Percentiles rank a stretch among this genome's conserved stretches.
phyloP scores from a whole-genome alignment of 2,329 filamentous ascomycete species.

The Cytospora piceicola region DNA sequence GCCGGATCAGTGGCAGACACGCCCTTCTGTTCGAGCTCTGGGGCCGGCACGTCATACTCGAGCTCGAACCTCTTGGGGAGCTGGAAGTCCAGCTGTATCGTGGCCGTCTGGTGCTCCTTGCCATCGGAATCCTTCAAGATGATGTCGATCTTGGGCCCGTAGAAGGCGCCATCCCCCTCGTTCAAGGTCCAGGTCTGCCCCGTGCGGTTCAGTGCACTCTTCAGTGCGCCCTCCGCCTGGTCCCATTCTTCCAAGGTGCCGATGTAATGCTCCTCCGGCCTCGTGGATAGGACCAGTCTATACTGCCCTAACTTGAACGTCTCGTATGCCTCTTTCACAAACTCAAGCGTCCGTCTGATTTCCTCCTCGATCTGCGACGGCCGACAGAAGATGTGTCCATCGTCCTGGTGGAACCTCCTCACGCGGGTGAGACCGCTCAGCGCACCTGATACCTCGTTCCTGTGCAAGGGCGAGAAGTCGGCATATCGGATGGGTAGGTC shows the following conservation, averaged over 20 bases:
- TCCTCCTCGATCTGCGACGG: constrained; percentile 75
- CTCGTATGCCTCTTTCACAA: constrained; percentile 72
- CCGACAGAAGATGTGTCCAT: constrained; percentile 88
- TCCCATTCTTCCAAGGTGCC: constrained; percentile 71
- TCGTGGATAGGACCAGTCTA: constrained; percentile 76
- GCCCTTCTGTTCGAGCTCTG: constrained; percentile 61
- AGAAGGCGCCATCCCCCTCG: constrained; percentile 84
- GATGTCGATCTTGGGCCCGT: constrained; percentile 90
- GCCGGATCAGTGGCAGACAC: constrained; percentile 53
- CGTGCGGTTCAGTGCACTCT: constrained; percentile 62
- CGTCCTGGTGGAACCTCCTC: constrained; percentile 86
- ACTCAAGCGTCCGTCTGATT: constrained; percentile 73
- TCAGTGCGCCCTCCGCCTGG: constrained; percentile 68
- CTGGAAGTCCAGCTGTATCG: constrained; percentile 89
- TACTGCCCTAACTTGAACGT: constrained; percentile 74
- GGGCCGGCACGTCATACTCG: constrained; percentile 71
- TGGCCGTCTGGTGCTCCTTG: constrained; percentile 87
- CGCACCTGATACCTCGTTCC: constrained; percentile 83
- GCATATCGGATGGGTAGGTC: constrained; percentile 84
- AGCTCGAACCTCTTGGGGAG: constrained; percentile 80
- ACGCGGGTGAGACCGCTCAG: constrained; percentile 83
- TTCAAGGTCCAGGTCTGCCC: constrained; percentile 75
- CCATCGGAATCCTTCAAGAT: constrained; percentile 78
- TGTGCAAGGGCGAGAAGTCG: constrained; percentile 84
- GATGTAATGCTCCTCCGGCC: constrained; percentile 77